Percentiles rank a stretch among this genome's conserved stretches.
phyloP scores from a whole-genome alignment of 345 rosid species.

The Reutealis trisperma region DNA sequence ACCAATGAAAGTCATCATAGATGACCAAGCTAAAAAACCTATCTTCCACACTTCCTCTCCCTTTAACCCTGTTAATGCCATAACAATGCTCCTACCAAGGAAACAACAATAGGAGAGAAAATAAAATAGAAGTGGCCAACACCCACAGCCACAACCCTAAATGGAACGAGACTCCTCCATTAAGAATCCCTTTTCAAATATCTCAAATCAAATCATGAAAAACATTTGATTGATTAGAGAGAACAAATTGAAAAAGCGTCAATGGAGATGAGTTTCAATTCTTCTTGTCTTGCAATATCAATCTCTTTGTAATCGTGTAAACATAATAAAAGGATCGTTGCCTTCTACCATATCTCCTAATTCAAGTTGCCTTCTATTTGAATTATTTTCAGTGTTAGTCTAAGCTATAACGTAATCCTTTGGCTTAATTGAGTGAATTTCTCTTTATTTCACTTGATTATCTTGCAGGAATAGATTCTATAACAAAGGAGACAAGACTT shows the following conservation, averaged over 20 bases:
- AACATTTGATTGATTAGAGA: not conserved
- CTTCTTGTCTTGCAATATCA: conserved; percentile 94
- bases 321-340: conserved; percentile 73
- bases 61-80: too few relatives aligned
- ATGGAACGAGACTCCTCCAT: too few relatives aligned
- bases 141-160: too few relatives aligned
- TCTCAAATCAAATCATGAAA: not conserved
- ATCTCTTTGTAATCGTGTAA: conserved; percentile 81
- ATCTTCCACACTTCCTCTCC: too few relatives aligned
- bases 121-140: too few relatives aligned
- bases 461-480: conserved; percentile 43
- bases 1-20: too few relatives aligned
- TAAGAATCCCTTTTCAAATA: not conserved
- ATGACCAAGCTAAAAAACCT: too few relatives aligned
- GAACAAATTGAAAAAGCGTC: conserved; percentile 36
- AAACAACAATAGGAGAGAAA: too few relatives aligned
- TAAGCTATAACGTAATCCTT: not conserved
- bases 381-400: not conserved
- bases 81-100: too few relatives aligned
- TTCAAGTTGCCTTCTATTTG: conserved; percentile 42
- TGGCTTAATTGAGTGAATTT: conserved; percentile 1
- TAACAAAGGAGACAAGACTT: conserved; percentile 59
- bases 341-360: conserved; percentile 49
- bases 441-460: not conserved
- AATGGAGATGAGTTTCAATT: conserved; percentile 87